Conservation (phyloP, 2,329 filamentous ascomycete genomes). For the Phyllosticta capitalensis region DNA sequence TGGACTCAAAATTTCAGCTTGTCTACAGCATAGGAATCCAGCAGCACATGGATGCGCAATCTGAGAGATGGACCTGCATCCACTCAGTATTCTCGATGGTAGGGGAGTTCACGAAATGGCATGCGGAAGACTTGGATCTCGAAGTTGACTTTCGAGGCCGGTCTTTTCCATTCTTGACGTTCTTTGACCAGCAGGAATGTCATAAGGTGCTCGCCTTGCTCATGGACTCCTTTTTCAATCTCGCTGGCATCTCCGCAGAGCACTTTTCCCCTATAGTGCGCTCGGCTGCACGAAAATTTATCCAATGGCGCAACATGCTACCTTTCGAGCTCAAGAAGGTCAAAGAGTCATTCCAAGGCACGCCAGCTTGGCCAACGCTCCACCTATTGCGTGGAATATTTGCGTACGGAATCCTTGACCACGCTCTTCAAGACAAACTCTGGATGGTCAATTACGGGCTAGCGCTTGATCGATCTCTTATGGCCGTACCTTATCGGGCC, state of each 20-base stretch:
- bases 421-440: conserved; percentile 47
- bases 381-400: conserved; percentile 49
- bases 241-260: neutral
- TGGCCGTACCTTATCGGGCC: conserved; percentile 52
- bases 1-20: neutral
- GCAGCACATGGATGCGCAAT: neutral
- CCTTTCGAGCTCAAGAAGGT: conserved; percentile 44
- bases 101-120: conserved; percentile 46
- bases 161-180: conserved; percentile 34
- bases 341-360: conserved; percentile 18
- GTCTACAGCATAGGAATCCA: conserved; percentile 10
- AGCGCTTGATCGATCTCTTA: conserved; percentile 26
- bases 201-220: conserved; percentile 33
- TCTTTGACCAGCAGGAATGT: conserved; percentile 21
- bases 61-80: conserved; percentile 1
- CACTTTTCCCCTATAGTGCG: conserved; percentile 18
- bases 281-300: conserved; percentile 42
- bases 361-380: conserved; percentile 19
- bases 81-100: conserved; percentile 17
- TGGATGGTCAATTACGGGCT: conserved; percentile 59
- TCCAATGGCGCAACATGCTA: conserved; percentile 40
- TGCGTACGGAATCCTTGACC: conserved; percentile 44
- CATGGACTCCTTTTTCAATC: too few species aligned
- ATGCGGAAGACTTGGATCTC: conserved; percentile 54
- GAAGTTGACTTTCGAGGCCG: conserved; percentile 55